Evolutionary conservation across 805 yeast genomes (phyloP), one percentile per base, ranked within the genome.

Genomic region (Ogataea philodendri): DNA sequence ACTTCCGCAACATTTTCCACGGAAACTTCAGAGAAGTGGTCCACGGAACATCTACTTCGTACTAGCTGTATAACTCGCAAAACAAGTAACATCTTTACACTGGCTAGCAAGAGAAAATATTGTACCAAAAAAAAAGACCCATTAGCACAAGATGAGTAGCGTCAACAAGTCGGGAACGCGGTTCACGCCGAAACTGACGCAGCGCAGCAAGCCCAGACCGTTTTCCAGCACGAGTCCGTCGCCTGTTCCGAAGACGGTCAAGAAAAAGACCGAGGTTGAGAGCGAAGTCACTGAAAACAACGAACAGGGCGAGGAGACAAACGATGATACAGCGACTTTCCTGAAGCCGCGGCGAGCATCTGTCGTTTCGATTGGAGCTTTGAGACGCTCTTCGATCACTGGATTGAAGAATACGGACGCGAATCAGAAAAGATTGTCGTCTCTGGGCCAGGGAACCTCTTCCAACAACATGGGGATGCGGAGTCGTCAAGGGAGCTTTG

Each of bases 161-260:
- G 49, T 57, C 31, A 57, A 74, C 43, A 75, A 75, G 49, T 67
- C 77, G 32, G 73, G 78, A 16, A 71, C 82, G 9, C 75, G 82
- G 37, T 82, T 82, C 58, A 66, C 72, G n/a, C 88, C 88, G 3
- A 80, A 78, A 42, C 49, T 64, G 8, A 67, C 57, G 1, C 59
- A 54, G 30, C 52, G 66, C 36, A 49, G 42, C 35, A 44, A 32
- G 32, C 35, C 38, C 9, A 40, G 33, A 16, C 35, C 41, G 10
- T 22, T 30, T 14, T 29, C 21, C 14, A 10, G n/a, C n/a, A n/a
- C n/a, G n/a, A n/a, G n/a, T 11, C 45, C 45, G 15, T 37, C 45
- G 9, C 45, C 45, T 11, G 26, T 16, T 11, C 16, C 42, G 13
- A 37, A 32, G 11, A 9, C 30, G 3, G 24, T 13, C 11, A 14